Evolutionary conservation across 2,329 filamentous ascomycete genomes (phyloP).

Genomic region (Neopestalotiopsis sp.): DNA sequence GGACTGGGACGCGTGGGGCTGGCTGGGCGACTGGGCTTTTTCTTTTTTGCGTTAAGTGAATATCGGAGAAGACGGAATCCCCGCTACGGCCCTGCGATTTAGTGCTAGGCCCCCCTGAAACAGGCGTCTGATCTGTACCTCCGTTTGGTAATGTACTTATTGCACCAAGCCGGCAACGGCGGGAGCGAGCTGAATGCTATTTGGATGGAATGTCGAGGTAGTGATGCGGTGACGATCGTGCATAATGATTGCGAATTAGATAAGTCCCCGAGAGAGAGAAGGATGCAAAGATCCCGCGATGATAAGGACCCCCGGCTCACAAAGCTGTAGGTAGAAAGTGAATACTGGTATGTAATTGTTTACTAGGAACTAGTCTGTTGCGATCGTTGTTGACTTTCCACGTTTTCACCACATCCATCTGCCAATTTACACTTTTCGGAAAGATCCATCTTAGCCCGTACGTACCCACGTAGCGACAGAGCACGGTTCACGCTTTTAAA

Average conservation of each 20-base stretch:
- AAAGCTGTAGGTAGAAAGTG: neutral
- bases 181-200: neutral
- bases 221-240: neutral
- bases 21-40: neutral
- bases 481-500: neutral
- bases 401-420: neutral
- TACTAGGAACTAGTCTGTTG: neutral
- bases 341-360: neutral
- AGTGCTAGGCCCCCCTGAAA: constrained; percentile 14
- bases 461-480: neutral
- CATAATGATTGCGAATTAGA: no score
- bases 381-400: neutral
- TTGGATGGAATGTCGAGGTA: neutral
- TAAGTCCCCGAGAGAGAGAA: neutral
- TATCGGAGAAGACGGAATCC: constrained; percentile 8
- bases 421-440: constrained; percentile 3
- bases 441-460: neutral
- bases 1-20: constrained; percentile 7
- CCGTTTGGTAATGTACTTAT: neutral
- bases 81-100: neutral
- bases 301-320: neutral
- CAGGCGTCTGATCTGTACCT: neutral
- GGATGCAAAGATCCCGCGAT: neutral
- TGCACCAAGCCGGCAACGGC: constrained; percentile 2
- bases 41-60: constrained; percentile 8